These are phyloP conservation scores for Kodamaea fungicola DNA, from an alignment of 1,139 yeast genomes.

Conservation along the genomic window DNA sequence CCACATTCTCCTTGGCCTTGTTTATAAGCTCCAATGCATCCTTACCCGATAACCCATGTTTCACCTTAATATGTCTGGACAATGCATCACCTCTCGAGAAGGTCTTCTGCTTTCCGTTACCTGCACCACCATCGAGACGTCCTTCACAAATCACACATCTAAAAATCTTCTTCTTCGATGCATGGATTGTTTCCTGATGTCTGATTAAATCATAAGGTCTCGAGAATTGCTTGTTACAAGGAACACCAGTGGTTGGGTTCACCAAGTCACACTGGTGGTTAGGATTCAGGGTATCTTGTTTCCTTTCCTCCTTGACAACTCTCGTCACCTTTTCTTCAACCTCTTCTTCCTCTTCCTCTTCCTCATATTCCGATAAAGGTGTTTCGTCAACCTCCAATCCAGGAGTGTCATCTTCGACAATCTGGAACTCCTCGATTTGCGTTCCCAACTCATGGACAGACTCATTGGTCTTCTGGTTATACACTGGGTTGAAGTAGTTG, in stretches of 20 bases:
- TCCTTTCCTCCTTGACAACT: background rate
- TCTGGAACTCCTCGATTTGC: conserved; percentile 10
- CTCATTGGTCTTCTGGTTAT: background rate
- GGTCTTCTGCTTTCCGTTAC: conserved; percentile 56
- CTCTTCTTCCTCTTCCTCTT: background rate
- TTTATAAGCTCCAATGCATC: conserved; percentile 60
- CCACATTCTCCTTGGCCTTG: conserved; percentile 74
- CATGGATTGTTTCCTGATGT: conserved; percentile 51
- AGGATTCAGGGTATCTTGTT: conserved; percentile 16
- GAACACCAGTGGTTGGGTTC: conserved; percentile 50
- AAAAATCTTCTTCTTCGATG: conserved; percentile 45
- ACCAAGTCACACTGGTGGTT: conserved; percentile 49
- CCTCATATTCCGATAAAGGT: background rate
- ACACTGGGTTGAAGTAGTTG: conserved; percentile 11
- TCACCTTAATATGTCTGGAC: conserved; percentile 47
- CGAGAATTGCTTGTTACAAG: conserved; percentile 45
- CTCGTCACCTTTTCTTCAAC: background rate
- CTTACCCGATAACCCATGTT: conserved; percentile 45
- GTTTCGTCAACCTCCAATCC: background rate
- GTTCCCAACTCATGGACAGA: conserved; percentile 7
- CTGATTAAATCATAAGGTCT: conserved; percentile 49
- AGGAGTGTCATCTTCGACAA: conserved; percentile 3
- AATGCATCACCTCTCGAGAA: conserved; percentile 50
- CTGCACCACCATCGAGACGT: conserved; percentile 46
- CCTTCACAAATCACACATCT: conserved; percentile 52